phyloP scores from a whole-genome alignment of 352 stramenopile species.

The Thraustochytrium striatum region DNA sequence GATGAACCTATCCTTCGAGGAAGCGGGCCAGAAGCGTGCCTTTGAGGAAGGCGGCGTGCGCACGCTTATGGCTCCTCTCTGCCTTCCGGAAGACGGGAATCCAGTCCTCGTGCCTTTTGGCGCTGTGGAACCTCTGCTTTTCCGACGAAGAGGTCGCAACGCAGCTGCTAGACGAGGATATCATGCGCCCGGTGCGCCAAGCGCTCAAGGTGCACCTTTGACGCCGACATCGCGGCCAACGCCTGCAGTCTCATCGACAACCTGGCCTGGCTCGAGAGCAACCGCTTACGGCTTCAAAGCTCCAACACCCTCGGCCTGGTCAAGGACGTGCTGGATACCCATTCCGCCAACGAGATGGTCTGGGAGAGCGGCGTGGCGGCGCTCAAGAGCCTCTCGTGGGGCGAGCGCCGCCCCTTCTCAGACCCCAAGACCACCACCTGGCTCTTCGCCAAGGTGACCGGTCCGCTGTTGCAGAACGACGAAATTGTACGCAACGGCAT shows the following conservation, averaged over 20 bases:
- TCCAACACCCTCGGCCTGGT: background rate
- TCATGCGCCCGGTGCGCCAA: background rate
- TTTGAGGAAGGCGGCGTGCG: background rate
- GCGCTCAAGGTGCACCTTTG: background rate
- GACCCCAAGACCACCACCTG: background rate
- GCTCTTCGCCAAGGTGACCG: conserved; percentile 20
- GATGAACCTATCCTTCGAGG: conserved; percentile 24
- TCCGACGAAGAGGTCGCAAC: background rate
- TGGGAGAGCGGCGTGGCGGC: conserved; percentile 24
- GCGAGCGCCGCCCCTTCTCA: background rate
- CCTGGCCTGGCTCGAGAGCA: background rate
- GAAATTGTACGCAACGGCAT: conserved; percentile 37
- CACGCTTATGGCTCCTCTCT: background rate
- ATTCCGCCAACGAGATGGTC: background rate
- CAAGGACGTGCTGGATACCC: background rate
- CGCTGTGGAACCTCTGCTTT: conserved; percentile 29
- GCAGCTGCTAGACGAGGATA: background rate
- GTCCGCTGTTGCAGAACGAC: background rate
- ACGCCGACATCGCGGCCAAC: background rate
- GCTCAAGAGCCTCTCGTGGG: conserved; percentile 41
- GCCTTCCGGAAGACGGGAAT: background rate
- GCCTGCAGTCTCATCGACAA: conserved; percentile 15
- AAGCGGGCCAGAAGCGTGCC: background rate
- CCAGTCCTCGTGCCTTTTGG: background rate
- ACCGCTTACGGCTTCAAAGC: background rate